Evolutionary conservation across 805 yeast species (phyloP).

Genomic region (Candida golubevii): DNA sequence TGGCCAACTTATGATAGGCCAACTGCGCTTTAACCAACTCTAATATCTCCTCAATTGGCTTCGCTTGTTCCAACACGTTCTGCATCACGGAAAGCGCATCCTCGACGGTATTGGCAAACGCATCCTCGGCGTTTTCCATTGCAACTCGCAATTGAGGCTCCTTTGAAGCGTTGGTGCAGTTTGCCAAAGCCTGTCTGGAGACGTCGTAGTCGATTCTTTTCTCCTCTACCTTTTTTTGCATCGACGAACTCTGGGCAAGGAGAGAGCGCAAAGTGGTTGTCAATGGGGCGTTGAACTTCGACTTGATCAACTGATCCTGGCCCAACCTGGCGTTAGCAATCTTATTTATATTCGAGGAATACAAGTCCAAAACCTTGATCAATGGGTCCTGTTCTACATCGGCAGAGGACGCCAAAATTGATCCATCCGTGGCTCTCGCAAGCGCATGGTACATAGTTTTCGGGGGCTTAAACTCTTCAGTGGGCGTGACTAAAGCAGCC

Average conservation of each 20-base stretch:
- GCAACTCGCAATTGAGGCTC: conserved; percentile 70
- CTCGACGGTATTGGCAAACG: conserved; percentile 84
- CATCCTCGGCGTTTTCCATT: conserved; percentile 84
- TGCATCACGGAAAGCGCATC: conserved; percentile 82
- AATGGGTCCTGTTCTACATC: conserved; percentile 45
- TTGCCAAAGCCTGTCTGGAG: conserved; percentile 49
- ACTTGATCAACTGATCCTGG: conserved; percentile 70
- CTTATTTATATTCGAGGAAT: conserved; percentile 66
- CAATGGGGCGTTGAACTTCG: conserved; percentile 66
- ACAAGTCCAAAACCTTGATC: conserved; percentile 58
- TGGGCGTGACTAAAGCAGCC: conserved; percentile 48
- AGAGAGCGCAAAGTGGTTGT: conserved; percentile 56
- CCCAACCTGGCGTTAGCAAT: conserved; percentile 79
- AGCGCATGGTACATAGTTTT: conserved; percentile 81
- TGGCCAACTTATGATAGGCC: conserved; percentile 73
- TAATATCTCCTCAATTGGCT: conserved; percentile 60
- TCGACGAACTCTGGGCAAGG: conserved; percentile 58
- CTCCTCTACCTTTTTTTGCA: conserved; percentile 71
- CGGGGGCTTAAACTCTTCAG: conserved; percentile 53
- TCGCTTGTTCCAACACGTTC: conserved; percentile 67
- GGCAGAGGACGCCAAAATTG: conserved; percentile 38
- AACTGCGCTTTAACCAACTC: conserved; percentile 76
- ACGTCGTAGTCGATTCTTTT: conserved; percentile 77
- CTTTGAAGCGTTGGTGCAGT: conserved; percentile 43
- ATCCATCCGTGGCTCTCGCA: conserved; percentile 65